phyloP scores from a whole-genome alignment of 2,329 filamentous ascomycete species.

The Escovopsis sp. region DNA sequence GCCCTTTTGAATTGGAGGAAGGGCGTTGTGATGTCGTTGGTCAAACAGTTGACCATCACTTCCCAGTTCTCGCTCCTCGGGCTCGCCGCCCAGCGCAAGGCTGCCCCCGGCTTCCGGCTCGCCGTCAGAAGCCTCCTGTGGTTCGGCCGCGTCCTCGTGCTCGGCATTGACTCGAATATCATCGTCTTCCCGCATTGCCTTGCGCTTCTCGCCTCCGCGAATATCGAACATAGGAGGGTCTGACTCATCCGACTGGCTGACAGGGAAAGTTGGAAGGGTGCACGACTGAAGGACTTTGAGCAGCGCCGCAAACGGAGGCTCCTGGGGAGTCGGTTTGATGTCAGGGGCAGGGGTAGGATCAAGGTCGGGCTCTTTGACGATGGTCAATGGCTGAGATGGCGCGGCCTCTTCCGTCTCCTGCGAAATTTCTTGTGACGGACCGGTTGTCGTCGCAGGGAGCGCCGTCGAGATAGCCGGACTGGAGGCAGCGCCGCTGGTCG shows the following conservation, averaged over 20 bases:
- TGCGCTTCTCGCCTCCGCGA: conserved; percentile 66
- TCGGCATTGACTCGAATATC: conserved; percentile 33
- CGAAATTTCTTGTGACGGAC: conserved; percentile 30
- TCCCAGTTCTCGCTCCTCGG: conserved; percentile 56
- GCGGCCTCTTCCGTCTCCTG: conserved; percentile 13
- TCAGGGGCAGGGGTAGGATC: not conserved
- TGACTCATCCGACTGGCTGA: conserved; percentile 10
- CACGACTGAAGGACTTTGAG: conserved; percentile 23
- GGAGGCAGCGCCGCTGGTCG: conserved; percentile 65
- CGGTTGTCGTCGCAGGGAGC: conserved; percentile 34
- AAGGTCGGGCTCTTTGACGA: not conserved
- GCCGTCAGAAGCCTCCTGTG: conserved; percentile 44
- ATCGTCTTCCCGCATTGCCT: conserved; percentile 61
- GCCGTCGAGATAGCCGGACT: conserved; percentile 61
- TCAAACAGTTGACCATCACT: conserved; percentile 36
- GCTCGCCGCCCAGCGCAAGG: conserved; percentile 79
- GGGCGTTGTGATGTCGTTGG: conserved; percentile 51
- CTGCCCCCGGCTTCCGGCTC: conserved; percentile 70
- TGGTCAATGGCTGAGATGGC: conserved; percentile 2
- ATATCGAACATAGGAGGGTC: conserved; percentile 67
- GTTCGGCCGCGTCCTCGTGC: conserved; percentile 31
- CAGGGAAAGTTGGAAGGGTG: conserved; percentile 13
- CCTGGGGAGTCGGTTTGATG: conserved; percentile 1
- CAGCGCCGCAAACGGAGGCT: conserved; percentile 19
- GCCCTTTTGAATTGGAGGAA: conserved; percentile 60